Base-by-base conservation (phyloP, 2,329 filamentous ascomycete species). In the Lasiodiplodia sp. region DNA sequence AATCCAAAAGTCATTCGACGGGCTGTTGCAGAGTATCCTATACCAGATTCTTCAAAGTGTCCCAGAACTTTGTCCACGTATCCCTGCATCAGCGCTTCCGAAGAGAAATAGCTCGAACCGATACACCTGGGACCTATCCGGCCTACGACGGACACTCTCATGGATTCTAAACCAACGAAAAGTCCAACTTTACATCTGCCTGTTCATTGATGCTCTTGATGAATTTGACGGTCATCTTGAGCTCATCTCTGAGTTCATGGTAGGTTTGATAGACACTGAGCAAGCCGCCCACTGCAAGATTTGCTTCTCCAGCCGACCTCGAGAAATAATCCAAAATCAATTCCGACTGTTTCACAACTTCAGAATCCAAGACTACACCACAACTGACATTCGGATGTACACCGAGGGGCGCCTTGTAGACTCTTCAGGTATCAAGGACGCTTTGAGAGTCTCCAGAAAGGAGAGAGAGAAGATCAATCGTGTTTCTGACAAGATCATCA, bases 1-100 rank as follows among this genome's bases (percentile, higher is more conserved):
- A 1, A 74, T 81, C 37, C 82, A 85, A 51, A 82, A 79, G 66
- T 82, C 81, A 0, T 77, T 79, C 21, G 73, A 78, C 40, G 83
- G 83, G 0, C 75, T 85, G 0, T 70, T 83, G 1, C 76, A 72
- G 70, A 77, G 73, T 12, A 71, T 76, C 0, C 69, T 84, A 2
- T 81, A 78, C 67, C 75, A 82, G 38, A 77, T 71, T 4, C 53
- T 75, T 4, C 1, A 31, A 1, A 3, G 52, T 7, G 23, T n/a
- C 4, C 65, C 65, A n/a, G 10, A 21, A 1, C 44, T 67, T 12
- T 62, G 57, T 16, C 23, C 6, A 28, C 65, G 2, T 18, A 31
- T 14, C 2, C 14, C 14, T 44, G 37, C 14, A 4, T 47, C 7
- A 5, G 14, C 49, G 4, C 40, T 6, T 31, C 40, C 12, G 2